Conservation (phyloP, 2,329 filamentous ascomycete genomes). For the Colletotrichum sublineola region DNA sequence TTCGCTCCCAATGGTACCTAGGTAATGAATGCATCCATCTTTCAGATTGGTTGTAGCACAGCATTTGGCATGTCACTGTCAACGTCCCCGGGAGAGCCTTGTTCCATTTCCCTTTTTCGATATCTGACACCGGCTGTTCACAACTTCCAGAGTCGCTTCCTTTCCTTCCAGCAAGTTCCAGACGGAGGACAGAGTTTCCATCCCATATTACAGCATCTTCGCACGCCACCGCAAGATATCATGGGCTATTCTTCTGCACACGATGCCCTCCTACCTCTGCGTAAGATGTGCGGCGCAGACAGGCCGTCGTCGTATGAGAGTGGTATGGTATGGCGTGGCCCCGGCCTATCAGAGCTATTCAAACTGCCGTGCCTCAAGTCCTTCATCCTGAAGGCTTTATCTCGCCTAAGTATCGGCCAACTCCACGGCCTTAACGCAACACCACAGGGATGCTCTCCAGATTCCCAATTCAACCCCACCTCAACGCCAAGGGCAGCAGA, state of each 20-base stretch:
- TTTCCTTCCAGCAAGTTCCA: constrained; percentile 21
- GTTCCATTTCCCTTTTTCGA: constrained; percentile 23
- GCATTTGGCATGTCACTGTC: constrained; percentile 32
- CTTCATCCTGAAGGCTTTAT: constrained; percentile 11
- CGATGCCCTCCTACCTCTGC: constrained; percentile 11
- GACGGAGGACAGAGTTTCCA: background rate
- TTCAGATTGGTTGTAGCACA: constrained; percentile 17
- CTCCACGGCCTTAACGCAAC: constrained; percentile 25
- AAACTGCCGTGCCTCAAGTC: constrained; percentile 5
- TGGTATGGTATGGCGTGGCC: constrained; percentile 27
- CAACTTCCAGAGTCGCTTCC: constrained; percentile 18
- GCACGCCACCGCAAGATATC: constrained; percentile 4
- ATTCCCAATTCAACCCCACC: constrained; percentile 31
- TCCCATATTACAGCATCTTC: constrained; percentile 8
- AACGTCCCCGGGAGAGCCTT: constrained; percentile 15
- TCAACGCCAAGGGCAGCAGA: constrained; percentile 27
- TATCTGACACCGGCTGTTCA: constrained; percentile 34
- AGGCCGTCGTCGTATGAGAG: constrained; percentile 8
- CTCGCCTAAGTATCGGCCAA: constrained; percentile 14
- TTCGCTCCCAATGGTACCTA: constrained; percentile 7
- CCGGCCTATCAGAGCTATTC: constrained; percentile 12
- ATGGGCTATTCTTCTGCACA: background rate
- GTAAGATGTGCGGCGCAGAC: constrained; percentile 31
- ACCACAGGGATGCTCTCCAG: constrained; percentile 37
- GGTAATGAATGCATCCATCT: background rate